Evolutionary conservation across 116 monocot species (phyloP).

Genomic region (Thalassia testudinum): DNA sequence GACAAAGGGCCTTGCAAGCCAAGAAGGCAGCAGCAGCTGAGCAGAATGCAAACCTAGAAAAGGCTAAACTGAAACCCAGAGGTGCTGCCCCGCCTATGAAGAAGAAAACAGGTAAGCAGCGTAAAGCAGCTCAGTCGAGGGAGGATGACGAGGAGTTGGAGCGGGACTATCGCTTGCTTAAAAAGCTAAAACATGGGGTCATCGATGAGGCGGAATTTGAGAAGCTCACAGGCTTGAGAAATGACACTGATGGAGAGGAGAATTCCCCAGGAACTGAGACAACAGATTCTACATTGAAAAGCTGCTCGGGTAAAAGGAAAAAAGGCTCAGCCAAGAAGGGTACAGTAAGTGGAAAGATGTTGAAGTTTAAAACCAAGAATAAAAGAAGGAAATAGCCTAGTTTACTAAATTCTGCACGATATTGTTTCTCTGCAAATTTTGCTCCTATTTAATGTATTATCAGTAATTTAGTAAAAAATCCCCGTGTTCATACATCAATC

Average conservation of each 20-base stretch:
- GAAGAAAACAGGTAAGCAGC: slow-evolving; percentile 85
- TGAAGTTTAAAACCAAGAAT: too few relatives aligned
- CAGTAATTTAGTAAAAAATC: too few relatives aligned
- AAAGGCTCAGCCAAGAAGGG: too few relatives aligned
- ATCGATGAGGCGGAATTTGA: slow-evolving; percentile 89
- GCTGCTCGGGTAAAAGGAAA: background rate
- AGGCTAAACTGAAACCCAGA: slow-evolving; percentile 11
- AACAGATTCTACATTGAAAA: background rate
- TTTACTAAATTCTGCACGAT: too few relatives aligned
- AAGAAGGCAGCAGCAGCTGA: slow-evolving; percentile 22
- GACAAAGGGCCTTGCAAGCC: slow-evolving; percentile 29
- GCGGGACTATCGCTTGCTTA: slow-evolving; percentile 77
- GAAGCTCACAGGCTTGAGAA: slow-evolving; percentile 50
- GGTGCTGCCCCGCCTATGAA: slow-evolving; percentile 10
- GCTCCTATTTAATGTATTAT: too few relatives aligned
- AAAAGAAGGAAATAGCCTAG: too few relatives aligned
- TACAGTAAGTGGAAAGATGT: too few relatives aligned
- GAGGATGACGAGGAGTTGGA: slow-evolving; percentile 78
- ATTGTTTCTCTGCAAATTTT: too few relatives aligned
- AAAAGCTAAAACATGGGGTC: slow-evolving; percentile 66
- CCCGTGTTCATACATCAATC: too few relatives aligned
- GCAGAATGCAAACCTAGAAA: slow-evolving; percentile 25
- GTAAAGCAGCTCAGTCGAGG: slow-evolving; percentile 51
- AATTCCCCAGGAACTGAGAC: background rate
- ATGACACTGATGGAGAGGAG: slow-evolving; percentile 10